Percentiles rank a stretch among this genome's conserved stretches.
Evolutionary conservation across 768 basidiomycete genomes (phyloP).

Genomic region (Mycena polygramma): DNA sequence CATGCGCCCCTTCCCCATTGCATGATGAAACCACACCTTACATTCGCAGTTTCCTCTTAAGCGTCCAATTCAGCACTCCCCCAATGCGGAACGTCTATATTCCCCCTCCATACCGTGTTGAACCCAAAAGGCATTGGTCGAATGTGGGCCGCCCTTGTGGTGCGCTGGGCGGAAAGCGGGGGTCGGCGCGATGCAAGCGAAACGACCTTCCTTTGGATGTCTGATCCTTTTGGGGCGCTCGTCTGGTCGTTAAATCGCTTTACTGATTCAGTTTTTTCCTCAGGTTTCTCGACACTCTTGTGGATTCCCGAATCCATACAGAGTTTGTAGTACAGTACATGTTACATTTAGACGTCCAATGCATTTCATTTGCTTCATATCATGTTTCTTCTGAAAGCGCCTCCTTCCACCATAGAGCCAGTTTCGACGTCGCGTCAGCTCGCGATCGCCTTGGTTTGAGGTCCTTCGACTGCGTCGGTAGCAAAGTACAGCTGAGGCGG

Average conservation of each 20-base stretch:
- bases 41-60: conserved; percentile 93
- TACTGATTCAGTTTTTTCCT: conserved; percentile 20
- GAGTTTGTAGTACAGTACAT: neutral
- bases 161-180: conserved; percentile 82
- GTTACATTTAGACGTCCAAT: neutral
- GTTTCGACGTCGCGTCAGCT: no score
- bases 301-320: neutral
- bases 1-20: conserved; percentile 38
- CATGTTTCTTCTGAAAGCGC: no score
- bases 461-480: conserved; percentile 29
- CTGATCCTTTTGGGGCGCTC: conserved; percentile 64
- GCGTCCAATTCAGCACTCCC: conserved; percentile 80
- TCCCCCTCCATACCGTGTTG: conserved; percentile 74
- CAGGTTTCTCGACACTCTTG: neutral
- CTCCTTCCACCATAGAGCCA: no score
- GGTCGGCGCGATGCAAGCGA: conserved; percentile 79
- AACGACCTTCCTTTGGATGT: conserved; percentile 92
- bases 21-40: conserved; percentile 70
- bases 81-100: conserved; percentile 76
- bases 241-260: neutral
- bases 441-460: no score
- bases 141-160: conserved; percentile 75
- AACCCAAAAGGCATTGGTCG: conserved; percentile 75
- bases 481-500: conserved; percentile 43
- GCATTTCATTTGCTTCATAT: neutral